Base-by-base conservation (phyloP, 2,329 filamentous ascomycete species). In the Paecilomyces formosus region DNA sequence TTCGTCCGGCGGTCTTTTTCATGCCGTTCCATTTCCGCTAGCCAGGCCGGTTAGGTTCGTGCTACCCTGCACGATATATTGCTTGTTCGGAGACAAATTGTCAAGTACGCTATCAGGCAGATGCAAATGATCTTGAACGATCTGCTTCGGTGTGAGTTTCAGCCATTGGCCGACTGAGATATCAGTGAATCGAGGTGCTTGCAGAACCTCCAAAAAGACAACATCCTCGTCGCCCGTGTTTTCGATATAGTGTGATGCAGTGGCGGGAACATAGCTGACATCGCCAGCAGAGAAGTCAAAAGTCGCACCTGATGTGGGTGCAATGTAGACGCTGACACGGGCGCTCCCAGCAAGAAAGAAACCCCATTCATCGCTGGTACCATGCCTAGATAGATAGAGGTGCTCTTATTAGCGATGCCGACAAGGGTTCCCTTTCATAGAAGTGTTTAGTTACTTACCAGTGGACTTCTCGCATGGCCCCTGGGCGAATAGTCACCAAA, bases 381-480 rank as follows among this genome's bases (percentile, higher is more conserved):
- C 12, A 50, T 56, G 55, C 55, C 55, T 56, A 7, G 18, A 31
- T 12, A 51, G 13, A 50, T 11, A 12, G 3, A 39, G 26, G 13
- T 26, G 76, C 79, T 0, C 76, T 78, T 1, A 81, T 81, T 71
- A 31, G 30, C 30, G 8, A 31, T 31, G 30, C 30, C 5, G 30
- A 31, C 11, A 6, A 31, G 8, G 2, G 8, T 31, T 31, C 30
- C 30, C 11, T 31, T 31, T 12, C 30, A 11, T 5, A 11, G 6
- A 12, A 31, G 4, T 9, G 30, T 31, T 31, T 31, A 26, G 24
- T 26, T 26, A 31, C 30, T 2, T 87, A 84, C 84, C 84, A 87
- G 72, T 87, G 84, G 51, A 87, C 73, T 66, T 87, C 84, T 22
- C 85, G 79, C 81, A 87, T 83, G 1, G 83, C 84, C n/a, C 84